Evolutionary conservation across 2,329 filamentous ascomycete species (phyloP).

Genomic region (Colletotrichum sublineola): DNA sequence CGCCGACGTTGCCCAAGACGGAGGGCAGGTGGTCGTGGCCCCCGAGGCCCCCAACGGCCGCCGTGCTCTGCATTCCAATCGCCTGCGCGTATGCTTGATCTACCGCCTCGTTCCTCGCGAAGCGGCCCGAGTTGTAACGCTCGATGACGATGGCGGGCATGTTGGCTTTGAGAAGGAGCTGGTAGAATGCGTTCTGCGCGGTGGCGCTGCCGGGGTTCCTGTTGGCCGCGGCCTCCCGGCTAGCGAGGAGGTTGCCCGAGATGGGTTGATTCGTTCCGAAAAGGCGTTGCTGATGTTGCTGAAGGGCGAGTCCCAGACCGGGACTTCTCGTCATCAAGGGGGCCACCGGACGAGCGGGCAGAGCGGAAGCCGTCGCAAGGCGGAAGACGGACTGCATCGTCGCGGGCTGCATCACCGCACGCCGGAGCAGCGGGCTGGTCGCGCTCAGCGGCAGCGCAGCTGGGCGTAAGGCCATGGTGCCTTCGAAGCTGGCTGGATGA

Average conservation of each 20-base stretch:
- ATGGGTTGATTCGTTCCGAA: slow-evolving; percentile 63
- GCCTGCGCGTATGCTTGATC: slow-evolving; percentile 85
- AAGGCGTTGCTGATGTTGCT: slow-evolving; percentile 48
- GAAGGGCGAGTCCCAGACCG: slow-evolving; percentile 43
- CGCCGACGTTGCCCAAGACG: slow-evolving; percentile 44
- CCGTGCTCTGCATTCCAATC: slow-evolving; percentile 60
- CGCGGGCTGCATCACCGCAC: slow-evolving; percentile 35
- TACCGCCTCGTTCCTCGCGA: slow-evolving; percentile 83
- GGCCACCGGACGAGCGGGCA: slow-evolving; percentile 7
- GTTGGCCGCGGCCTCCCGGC: slow-evolving; percentile 92
- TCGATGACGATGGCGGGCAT: slow-evolving; percentile 95
- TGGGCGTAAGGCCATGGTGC: slow-evolving; percentile 41
- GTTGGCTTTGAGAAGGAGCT: slow-evolving; percentile 88
- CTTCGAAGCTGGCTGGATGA: slow-evolving; percentile 14
- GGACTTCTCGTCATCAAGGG: slow-evolving; percentile 26
- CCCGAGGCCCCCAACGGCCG: slow-evolving; percentile 33
- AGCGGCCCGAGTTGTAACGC: slow-evolving; percentile 87
- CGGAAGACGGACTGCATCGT: slow-evolving; percentile 41
- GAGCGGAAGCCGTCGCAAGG: slow-evolving; percentile 30
- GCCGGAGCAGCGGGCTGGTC: slow-evolving; percentile 36
- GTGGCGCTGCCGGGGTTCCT: slow-evolving; percentile 89
- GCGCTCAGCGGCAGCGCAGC: slow-evolving; percentile 41
- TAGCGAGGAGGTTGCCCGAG: slow-evolving; percentile 78
- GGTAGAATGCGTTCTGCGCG: slow-evolving; percentile 94
- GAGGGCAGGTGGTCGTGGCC: slow-evolving; percentile 32